phyloP scores from a whole-genome alignment of 23 red algal genomes.

The Agarophyton chilense region DNA sequence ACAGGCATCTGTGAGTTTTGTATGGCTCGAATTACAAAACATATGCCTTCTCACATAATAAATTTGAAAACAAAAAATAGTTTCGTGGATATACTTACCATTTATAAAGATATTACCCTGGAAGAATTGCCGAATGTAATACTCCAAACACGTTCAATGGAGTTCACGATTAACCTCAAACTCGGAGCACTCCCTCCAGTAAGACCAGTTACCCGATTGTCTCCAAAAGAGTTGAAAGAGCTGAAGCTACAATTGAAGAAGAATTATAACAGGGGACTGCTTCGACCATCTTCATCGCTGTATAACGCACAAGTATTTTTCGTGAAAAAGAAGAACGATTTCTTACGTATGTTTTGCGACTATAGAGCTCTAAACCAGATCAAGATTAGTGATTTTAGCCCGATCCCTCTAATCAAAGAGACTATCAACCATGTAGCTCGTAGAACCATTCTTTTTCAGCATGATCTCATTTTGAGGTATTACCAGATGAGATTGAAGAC shows the following conservation, averaged over 20 bases:
- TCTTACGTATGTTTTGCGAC: background rate
- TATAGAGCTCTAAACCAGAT: conserved; percentile 11
- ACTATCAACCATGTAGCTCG: conserved; percentile 13
- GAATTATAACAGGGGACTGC: conserved; percentile 5
- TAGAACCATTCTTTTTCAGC: conserved; percentile 10
- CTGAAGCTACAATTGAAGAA: background rate
- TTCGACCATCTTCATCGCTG: conserved; percentile 8
- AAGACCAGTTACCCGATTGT: conserved; percentile 5
- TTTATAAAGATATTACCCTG: background rate
- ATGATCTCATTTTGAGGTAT: background rate
- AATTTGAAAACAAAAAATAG: background rate
- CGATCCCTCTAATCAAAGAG: too few relatives aligned
- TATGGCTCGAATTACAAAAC: conserved; percentile 8
- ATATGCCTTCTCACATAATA: background rate
- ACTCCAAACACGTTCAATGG: background rate
- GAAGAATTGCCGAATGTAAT: background rate
- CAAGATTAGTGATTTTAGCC: background rate
- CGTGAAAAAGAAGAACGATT: conserved; percentile 17
- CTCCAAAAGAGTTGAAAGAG: too few relatives aligned
- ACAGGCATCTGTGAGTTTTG: background rate
- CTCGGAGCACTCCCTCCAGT: background rate
- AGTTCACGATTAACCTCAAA: background rate
- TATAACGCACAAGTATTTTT: background rate
- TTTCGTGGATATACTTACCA: background rate
- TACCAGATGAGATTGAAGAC: background rate